Conservation (phyloP, 306 rosid genomes). For the Crataegus laevigata region DNA sequence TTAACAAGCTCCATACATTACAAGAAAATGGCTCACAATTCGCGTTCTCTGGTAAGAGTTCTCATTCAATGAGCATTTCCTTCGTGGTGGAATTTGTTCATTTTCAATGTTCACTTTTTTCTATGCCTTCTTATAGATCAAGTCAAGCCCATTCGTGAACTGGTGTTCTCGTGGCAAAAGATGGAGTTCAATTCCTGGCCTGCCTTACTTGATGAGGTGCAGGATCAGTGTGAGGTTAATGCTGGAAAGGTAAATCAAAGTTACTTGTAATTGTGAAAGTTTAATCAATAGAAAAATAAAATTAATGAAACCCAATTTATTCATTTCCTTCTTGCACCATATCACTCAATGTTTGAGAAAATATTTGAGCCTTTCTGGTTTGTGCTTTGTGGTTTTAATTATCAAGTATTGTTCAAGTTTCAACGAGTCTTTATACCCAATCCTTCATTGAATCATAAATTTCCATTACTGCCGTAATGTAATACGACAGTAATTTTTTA, state of each 20-base stretch:
- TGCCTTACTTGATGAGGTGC: constrained; percentile 73
- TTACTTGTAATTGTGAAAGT: background rate
- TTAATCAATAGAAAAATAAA: background rate
- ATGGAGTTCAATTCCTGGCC: constrained; percentile 82
- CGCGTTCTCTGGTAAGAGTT: constrained; percentile 43
- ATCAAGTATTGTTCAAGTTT: too few relatives aligned
- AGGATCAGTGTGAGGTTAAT: constrained; percentile 58
- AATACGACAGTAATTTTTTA: too few relatives aligned
- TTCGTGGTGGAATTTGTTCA: background rate
- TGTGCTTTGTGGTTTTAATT: too few relatives aligned
- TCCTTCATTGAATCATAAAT: too few relatives aligned
- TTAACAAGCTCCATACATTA: constrained; percentile 42
- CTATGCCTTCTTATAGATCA: constrained; percentile 40
- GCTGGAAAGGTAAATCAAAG: constrained; percentile 56
- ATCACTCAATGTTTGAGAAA: too few relatives aligned
- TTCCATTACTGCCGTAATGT: too few relatives aligned
- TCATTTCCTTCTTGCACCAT: background rate
- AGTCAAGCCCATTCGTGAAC: constrained; percentile 40
- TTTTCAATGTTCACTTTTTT: constrained; percentile 2
- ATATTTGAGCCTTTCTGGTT: too few relatives aligned
- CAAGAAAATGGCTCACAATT: constrained; percentile 67
- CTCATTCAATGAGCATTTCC: background rate
- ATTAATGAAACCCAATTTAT: background rate
- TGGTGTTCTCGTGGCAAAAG: constrained; percentile 67
- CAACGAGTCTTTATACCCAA: too few relatives aligned